A percentile compares a stretch with the other conserved stretches of the same genome.
Evolutionary conservation across 2,329 filamentous ascomycete genomes (phyloP).

Genomic region (Neonectria ditissima): DNA sequence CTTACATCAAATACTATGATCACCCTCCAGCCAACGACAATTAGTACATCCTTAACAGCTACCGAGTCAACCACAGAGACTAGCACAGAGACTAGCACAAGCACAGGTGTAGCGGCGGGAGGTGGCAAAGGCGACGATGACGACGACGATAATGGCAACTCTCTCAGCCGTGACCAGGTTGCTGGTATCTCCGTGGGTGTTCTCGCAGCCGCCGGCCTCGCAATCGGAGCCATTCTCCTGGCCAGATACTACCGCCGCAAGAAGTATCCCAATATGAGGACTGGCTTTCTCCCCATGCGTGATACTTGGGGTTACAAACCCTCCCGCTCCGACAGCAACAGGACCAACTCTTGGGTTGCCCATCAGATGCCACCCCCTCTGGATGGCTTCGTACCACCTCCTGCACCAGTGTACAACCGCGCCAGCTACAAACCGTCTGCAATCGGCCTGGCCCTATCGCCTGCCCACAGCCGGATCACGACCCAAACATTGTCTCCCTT

Average conservation of each 20-base stretch:
- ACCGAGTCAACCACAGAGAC: slow-evolving; percentile 30
- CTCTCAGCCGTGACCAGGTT: slow-evolving; percentile 59
- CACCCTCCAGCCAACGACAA: slow-evolving; percentile 19
- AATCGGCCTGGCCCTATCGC: slow-evolving; percentile 61
- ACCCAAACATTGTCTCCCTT: slow-evolving; percentile 37
- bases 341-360: slow-evolving; percentile 45
- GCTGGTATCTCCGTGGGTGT: slow-evolving; percentile 69
- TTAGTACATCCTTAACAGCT: slow-evolving; percentile 19
- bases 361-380: slow-evolving; percentile 39
- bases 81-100: slow-evolving; percentile 31
- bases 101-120: slow-evolving; percentile 28
- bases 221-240: slow-evolving; percentile 60
- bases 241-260: slow-evolving; percentile 56
- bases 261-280: slow-evolving; percentile 53
- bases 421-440: slow-evolving; percentile 51
- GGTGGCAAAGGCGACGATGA: slow-evolving; percentile 29
- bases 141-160: slow-evolving; percentile 27
- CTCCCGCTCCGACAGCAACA: slow-evolving; percentile 42
- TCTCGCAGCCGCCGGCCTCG: slow-evolving; percentile 61
- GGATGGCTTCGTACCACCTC: slow-evolving; percentile 34
- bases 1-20: slow-evolving; percentile 5
- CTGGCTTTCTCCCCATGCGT: slow-evolving; percentile 53
- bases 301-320: slow-evolving; percentile 52
- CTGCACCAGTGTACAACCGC: slow-evolving; percentile 43
- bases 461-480: slow-evolving; percentile 38